Conservation (phyloP, 306 rosid species). For the Nissolia schottii region DNA sequence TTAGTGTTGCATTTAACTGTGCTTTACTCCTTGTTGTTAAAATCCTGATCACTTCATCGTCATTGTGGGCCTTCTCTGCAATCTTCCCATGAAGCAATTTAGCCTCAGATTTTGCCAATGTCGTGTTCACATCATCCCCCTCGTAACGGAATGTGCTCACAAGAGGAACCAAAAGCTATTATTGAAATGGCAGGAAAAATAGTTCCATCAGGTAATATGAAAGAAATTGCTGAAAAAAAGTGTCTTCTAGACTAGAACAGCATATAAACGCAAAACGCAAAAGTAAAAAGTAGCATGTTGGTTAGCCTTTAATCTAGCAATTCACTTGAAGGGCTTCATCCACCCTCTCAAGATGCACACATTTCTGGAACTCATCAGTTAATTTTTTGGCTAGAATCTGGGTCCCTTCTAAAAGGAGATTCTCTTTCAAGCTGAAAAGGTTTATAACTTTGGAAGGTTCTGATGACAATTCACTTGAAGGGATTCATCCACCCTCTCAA, state of each 20-base stretch:
- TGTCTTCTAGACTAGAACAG: background rate
- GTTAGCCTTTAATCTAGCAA: background rate
- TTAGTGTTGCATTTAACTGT: slow-evolving; percentile 66
- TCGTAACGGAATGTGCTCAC: slow-evolving; percentile 63
- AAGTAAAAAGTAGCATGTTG: background rate
- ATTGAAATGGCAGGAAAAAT: background rate
- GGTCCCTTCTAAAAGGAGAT: background rate
- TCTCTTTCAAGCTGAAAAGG: background rate
- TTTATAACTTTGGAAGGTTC: background rate
- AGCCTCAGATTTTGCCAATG: slow-evolving; percentile 70
- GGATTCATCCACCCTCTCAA: background rate
- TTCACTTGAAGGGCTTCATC: background rate
- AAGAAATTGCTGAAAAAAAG: background rate
- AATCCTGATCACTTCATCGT: slow-evolving; percentile 68
- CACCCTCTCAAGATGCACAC: background rate
- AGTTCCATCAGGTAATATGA: slow-evolving; percentile 2
- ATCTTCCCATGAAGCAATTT: slow-evolving; percentile 68
- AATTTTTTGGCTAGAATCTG: background rate
- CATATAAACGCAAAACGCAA: background rate
- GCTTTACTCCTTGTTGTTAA: slow-evolving; percentile 70
- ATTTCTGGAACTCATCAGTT: background rate
- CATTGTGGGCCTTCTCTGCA: slow-evolving; percentile 47
- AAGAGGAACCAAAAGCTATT: slow-evolving; percentile 82
- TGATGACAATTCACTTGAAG: background rate
- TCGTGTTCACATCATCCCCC: slow-evolving; percentile 71